Conservation (phyloP, 2,329 filamentous ascomycete species). For the Tolypocladium pustulatum region DNA sequence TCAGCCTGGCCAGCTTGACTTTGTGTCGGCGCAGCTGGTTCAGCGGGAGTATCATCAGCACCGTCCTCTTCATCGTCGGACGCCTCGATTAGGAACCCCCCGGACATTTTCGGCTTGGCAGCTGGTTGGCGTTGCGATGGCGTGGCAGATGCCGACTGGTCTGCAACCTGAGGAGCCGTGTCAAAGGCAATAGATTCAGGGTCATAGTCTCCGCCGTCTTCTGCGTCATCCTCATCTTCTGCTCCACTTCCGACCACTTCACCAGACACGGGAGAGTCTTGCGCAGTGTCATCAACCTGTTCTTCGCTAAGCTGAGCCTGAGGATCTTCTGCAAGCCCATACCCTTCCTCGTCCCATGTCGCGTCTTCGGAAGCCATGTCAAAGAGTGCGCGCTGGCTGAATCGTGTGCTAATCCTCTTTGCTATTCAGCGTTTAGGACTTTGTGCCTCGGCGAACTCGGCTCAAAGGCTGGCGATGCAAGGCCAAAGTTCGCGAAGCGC, state of each 20-base stretch:
- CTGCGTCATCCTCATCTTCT: slow-evolving; percentile 40
- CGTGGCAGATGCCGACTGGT: slow-evolving; percentile 15
- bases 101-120: slow-evolving; percentile 48
- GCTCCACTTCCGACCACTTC: slow-evolving; percentile 35
- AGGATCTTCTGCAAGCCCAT: slow-evolving; percentile 44
- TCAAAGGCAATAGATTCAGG: slow-evolving; percentile 42
- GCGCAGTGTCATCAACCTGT: slow-evolving; percentile 40
- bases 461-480: background rate
- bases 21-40: slow-evolving; percentile 6
- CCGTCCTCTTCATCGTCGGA: slow-evolving; percentile 52
- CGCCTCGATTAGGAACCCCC: slow-evolving; percentile 49
- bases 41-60: slow-evolving; percentile 24
- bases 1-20: slow-evolving; percentile 8
- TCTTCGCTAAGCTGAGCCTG: slow-evolving; percentile 45
- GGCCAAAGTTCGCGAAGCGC: background rate
- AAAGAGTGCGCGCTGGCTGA: background rate
- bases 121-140: slow-evolving; percentile 17
- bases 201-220: slow-evolving; percentile 48
- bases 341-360: slow-evolving; percentile 43
- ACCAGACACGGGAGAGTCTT: slow-evolving; percentile 36
- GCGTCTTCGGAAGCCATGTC: slow-evolving; percentile 29
- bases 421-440: background rate
- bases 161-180: slow-evolving; percentile 25
- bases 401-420: background rate
- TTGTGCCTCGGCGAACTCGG: background rate